Evolutionary conservation across 306 rosid genomes (phyloP).

Genomic region (Calophaca sinica): DNA sequence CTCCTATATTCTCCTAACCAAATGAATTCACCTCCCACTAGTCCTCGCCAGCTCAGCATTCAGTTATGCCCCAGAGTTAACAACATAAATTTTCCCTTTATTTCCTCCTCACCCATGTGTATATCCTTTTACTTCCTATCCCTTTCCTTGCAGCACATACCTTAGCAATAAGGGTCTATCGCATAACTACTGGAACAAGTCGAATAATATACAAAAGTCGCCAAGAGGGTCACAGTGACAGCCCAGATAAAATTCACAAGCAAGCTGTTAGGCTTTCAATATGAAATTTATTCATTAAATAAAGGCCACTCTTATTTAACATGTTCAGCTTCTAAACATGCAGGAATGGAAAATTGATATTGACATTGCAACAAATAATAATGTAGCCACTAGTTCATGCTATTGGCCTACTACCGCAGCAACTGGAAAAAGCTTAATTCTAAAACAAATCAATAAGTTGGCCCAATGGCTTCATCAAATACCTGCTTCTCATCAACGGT

Average conservation of each 20-base stretch:
- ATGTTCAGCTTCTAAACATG: slow-evolving; percentile 28
- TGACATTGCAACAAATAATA: slow-evolving; percentile 12
- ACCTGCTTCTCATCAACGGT: slow-evolving; percentile 84
- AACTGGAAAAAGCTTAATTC: slow-evolving; percentile 32
- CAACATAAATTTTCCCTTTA: background rate
- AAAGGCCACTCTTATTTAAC: slow-evolving; percentile 1
- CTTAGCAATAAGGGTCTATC: background rate
- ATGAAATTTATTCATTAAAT: background rate
- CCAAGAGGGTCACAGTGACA: slow-evolving; percentile 3
- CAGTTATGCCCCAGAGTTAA: background rate
- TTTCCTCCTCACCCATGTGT: background rate
- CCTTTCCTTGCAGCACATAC: slow-evolving; percentile 19
- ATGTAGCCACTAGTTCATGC: slow-evolving; percentile 35
- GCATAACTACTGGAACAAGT: background rate
- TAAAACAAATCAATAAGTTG: slow-evolving; percentile 34
- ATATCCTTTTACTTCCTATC: slow-evolving; percentile 22
- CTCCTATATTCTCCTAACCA: slow-evolving; percentile 6
- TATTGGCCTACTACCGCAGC: slow-evolving; percentile 15
- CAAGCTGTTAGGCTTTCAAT: slow-evolving; percentile 22
- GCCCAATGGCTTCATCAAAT: slow-evolving; percentile 32
- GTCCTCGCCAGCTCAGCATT: background rate
- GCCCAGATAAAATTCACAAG: slow-evolving; percentile 29
- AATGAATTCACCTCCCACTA: background rate
- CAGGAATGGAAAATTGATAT: slow-evolving; percentile 15
- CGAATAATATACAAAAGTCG: background rate